Evolutionary conservation across 1,284 basidiomycete genomes (phyloP).

Genomic region (Puccinia sorghi): DNA sequence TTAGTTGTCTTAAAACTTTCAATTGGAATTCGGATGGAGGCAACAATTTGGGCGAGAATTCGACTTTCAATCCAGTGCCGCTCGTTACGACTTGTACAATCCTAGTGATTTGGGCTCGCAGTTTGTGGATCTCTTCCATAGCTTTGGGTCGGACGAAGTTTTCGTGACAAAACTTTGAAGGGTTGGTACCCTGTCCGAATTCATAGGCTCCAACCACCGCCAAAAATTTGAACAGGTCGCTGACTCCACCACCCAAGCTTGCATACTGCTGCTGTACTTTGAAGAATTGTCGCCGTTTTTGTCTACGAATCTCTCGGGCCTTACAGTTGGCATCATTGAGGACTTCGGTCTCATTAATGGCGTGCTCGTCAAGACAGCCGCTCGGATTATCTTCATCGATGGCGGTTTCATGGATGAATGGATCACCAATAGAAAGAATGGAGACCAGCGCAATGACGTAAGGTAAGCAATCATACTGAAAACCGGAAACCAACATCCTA

Average conservation of each 20-base stretch:
- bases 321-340: constrained; percentile 70
- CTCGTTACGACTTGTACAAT: constrained; percentile 67
- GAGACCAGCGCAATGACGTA: constrained; percentile 91
- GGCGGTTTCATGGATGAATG: constrained; percentile 84
- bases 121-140: constrained; percentile 98
- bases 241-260: constrained; percentile 76
- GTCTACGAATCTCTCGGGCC: constrained; percentile 68
- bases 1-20: constrained; percentile 84
- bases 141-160: constrained; percentile 76
- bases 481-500: constrained; percentile 88
- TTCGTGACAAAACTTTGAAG: constrained; percentile 73
- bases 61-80: constrained; percentile 25
- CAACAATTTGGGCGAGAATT: constrained; percentile 51
- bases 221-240: constrained; percentile 83
- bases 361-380: constrained; percentile 63
- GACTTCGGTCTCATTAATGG: constrained; percentile 53
- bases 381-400: constrained; percentile 67
- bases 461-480: constrained; percentile 86
- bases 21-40: constrained; percentile 64
- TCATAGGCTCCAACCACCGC: constrained; percentile 96
- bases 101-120: constrained; percentile 82
- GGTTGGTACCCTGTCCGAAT: constrained; percentile 71
- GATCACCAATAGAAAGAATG: constrained; percentile 90
- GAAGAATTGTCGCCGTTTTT: constrained; percentile 49
- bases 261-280: constrained; percentile 67